Conservation (phyloP, 108 stramenopile species). For the Fistulifera solaris region DNA sequence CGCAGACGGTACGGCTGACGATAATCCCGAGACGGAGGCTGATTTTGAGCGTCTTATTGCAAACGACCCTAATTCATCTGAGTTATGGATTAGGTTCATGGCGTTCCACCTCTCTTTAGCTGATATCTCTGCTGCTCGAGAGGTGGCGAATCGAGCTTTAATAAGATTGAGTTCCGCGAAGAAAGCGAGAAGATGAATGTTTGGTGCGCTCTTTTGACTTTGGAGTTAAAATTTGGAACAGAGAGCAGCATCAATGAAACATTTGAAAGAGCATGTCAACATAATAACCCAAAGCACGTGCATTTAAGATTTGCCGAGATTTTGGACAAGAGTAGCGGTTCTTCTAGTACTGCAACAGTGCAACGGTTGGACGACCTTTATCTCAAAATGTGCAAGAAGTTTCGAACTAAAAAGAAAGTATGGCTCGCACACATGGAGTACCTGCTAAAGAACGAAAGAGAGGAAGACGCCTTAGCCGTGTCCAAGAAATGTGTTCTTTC, state of each 20-base stretch:
- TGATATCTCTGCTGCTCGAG: conserved; percentile 84
- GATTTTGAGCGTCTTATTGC: conserved; percentile 95
- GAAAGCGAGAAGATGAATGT: conserved; percentile 89
- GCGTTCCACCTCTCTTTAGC: conserved; percentile 90
- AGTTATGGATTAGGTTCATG: conserved; percentile 95
- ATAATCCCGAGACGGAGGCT: conserved; percentile 80
- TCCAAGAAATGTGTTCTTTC: conserved; percentile 81
- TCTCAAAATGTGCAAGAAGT: conserved; percentile 79
- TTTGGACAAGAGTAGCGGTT: conserved; percentile 46
- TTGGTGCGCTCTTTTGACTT: conserved; percentile 89
- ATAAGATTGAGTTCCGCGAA: conserved; percentile 86
- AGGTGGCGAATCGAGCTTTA: conserved; percentile 79
- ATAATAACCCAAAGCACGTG: conserved; percentile 88
- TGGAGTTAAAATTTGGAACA: conserved; percentile 90
- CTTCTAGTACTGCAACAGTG: conserved; percentile 25
- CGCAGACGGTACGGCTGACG: conserved; percentile 84
- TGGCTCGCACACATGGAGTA: conserved; percentile 85
- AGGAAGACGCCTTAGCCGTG: conserved; percentile 37
- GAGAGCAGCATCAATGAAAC: conserved; percentile 52
- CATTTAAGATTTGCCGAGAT: conserved; percentile 84
- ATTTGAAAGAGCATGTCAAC: conserved; percentile 77
- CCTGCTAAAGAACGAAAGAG: conserved; percentile 53
- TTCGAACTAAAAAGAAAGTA: conserved; percentile 83
- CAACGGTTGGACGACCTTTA: conserved; percentile 65
- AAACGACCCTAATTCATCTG: conserved; percentile 81